Percentiles rank a stretch among this genome's conserved stretches.
These are phyloP conservation scores for Aquilaria malaccensis DNA, from an alignment of 345 rosid genomes.

Conservation along the genomic window DNA sequence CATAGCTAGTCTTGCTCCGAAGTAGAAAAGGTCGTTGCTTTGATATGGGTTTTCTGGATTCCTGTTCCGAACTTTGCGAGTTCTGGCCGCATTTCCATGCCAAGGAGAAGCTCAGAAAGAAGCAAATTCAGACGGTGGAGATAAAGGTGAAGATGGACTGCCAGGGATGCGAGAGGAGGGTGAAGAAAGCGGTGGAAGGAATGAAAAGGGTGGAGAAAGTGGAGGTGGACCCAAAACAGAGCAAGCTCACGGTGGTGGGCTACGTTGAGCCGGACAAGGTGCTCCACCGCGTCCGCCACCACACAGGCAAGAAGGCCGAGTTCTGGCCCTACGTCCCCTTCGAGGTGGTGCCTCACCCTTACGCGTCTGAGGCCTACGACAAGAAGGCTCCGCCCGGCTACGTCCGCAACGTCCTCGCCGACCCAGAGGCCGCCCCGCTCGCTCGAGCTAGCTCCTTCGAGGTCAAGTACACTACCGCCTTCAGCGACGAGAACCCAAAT, in stretches of 20 bases:
- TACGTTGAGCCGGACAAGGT: slow-evolving; percentile 56
- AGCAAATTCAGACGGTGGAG: slow-evolving; percentile 44
- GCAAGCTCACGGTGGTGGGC: slow-evolving; percentile 55
- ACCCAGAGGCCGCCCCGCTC: slow-evolving; percentile 30
- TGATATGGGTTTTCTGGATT: slow-evolving; percentile 20
- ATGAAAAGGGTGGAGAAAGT: slow-evolving; percentile 53
- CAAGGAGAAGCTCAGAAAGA: slow-evolving; percentile 8
- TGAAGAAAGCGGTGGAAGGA: slow-evolving; percentile 46
- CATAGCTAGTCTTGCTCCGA: too few species aligned
- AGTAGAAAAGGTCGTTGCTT: too few species aligned
- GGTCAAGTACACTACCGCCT: slow-evolving; percentile 51
- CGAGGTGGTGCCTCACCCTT: slow-evolving; percentile 44
- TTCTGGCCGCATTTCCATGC: background rate
- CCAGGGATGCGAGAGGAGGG: slow-evolving; percentile 61
- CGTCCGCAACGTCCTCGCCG: slow-evolving; percentile 35
- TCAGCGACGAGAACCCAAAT: slow-evolving; percentile 54
- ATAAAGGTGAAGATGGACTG: slow-evolving; percentile 58
- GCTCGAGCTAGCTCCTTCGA: slow-evolving; percentile 59
- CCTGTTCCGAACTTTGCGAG: slow-evolving; percentile 9
- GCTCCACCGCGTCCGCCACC: slow-evolving; percentile 44
- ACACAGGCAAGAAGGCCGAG: slow-evolving; percentile 57
- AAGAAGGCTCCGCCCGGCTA: slow-evolving; percentile 53
- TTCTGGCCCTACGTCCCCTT: slow-evolving; percentile 57
- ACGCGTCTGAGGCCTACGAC: slow-evolving; percentile 45
- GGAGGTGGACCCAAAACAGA: slow-evolving; percentile 45